phyloP scores from a whole-genome alignment of 257 asterid species.

The Solanum boliviense region DNA sequence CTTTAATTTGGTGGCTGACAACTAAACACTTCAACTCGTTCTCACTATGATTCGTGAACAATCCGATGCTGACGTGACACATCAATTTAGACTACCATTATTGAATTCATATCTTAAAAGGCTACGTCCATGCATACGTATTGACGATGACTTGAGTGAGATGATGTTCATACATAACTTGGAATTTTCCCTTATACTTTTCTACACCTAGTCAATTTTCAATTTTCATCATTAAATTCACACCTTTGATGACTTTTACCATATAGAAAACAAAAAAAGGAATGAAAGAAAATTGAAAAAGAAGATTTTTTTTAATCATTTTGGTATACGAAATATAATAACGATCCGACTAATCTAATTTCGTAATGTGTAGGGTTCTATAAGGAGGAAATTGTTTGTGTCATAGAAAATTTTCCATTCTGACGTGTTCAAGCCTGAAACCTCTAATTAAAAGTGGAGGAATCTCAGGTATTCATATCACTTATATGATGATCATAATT shows the following conservation, averaged over 20 bases:
- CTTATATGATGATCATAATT: background rate
- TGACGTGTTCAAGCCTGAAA: background rate
- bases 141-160: background rate
- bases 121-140: background rate
- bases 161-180: background rate
- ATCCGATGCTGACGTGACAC: background rate
- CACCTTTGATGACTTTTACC: background rate
- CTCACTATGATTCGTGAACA: background rate
- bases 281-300: background rate
- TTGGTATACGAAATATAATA: background rate
- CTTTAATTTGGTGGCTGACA: background rate
- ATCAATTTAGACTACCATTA: background rate
- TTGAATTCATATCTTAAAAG: background rate
- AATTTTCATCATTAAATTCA: background rate
- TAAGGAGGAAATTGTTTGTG: background rate
- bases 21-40: background rate
- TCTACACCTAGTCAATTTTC: background rate
- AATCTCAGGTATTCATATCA: background rate
- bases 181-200: background rate
- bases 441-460: background rate
- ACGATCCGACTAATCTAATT: background rate
- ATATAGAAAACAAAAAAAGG: background rate
- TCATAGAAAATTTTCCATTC: background rate
- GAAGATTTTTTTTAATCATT: background rate
- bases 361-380: background rate